A percentile compares a stretch with the other conserved stretches of the same genome.
phyloP scores from a whole-genome alignment of 805 yeast species.

The Metschnikowia drakensbergensis region DNA sequence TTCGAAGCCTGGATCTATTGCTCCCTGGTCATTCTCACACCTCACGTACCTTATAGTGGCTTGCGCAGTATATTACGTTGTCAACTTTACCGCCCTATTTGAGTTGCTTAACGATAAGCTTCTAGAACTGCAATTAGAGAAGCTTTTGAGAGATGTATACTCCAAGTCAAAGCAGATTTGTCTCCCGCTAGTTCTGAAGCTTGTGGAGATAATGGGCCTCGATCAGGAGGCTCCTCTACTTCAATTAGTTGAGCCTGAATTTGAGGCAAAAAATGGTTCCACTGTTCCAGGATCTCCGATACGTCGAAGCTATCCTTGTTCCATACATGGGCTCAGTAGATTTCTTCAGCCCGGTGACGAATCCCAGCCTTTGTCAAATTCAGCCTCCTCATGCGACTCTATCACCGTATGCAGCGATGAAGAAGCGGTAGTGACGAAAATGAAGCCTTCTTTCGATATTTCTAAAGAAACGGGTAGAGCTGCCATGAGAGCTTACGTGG shows the following conservation, averaged over 20 bases:
- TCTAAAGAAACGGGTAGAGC: slow-evolving; percentile 13
- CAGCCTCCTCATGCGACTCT: not conserved
- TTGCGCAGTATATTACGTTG: not conserved
- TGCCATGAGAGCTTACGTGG: slow-evolving; percentile 10
- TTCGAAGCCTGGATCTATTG: not conserved
- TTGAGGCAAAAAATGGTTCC: not conserved
- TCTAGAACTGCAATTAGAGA: not conserved
- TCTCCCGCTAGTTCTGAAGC: not conserved
- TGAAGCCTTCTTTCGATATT: slow-evolving; percentile 12
- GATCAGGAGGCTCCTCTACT: not conserved
- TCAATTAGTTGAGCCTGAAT: not conserved
- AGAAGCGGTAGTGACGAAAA: not conserved
- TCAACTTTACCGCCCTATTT: not conserved
- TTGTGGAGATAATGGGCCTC: not conserved
- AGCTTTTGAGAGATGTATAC: not conserved
- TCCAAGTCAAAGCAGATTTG: not conserved
- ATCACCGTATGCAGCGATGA: not conserved
- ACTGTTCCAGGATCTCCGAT: not conserved
- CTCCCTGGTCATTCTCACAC: not conserved
- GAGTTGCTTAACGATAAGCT: not conserved
- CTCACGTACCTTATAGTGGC: not conserved
- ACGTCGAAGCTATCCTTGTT: not conserved
- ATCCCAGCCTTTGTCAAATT: not conserved
- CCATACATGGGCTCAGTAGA: slow-evolving; percentile 1
- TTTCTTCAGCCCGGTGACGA: slow-evolving; percentile 1